Base-by-base conservation (phyloP, 2,329 filamentous ascomycete genomes). In the Verticillium nonalfalfae region DNA sequence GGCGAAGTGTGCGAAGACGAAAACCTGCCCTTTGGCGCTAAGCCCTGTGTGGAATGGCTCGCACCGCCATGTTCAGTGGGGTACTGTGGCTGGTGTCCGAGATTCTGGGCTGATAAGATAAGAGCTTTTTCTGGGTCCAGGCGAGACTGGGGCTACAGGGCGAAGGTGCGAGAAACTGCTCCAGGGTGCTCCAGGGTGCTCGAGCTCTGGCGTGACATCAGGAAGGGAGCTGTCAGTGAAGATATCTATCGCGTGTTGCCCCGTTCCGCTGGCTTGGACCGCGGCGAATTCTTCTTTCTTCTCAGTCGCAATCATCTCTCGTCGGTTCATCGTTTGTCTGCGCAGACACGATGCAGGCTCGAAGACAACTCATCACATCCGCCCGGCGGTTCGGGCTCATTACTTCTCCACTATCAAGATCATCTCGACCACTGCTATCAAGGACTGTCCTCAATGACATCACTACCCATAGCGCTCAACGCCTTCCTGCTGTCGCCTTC, bases 161-260 rank as follows among this genome's bases (percentile, higher is more conserved):
- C 52, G 76, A 78, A 78, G 64, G 63, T 77, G 67, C 76, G 70
- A 76, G 76, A 78, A 78, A 66, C 66, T 70, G 68, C 75, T 67
- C 57, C 64, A 57, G 66, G 50, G 59, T 70, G 68, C 75, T 67
- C 57, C 64, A 57, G 66, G 50, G 59, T 60, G 60, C 61, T 58
- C 36, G 60, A 35, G 21, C 56, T 14, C 57, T 61, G 60, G 56
- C 40, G 60, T 52, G 55, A 65, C 61, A 61, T 40, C 58, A 59
- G 40, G 58, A 55, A 21, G 33, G 13, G 34, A 36, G n/a, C 13
- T 26, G 15, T 11, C 45, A 18, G 45, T 18, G 39, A 50, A 40
- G 26, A 58, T 58, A 58, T 58, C 39, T 57, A 50, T 38, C 33
- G 40, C 54, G 26, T 26, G 13, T n/a, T 40, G 14, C 39, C 15